phyloP scores from a whole-genome alignment of 306 rosid genomes.

The Crataegus laevigata region DNA sequence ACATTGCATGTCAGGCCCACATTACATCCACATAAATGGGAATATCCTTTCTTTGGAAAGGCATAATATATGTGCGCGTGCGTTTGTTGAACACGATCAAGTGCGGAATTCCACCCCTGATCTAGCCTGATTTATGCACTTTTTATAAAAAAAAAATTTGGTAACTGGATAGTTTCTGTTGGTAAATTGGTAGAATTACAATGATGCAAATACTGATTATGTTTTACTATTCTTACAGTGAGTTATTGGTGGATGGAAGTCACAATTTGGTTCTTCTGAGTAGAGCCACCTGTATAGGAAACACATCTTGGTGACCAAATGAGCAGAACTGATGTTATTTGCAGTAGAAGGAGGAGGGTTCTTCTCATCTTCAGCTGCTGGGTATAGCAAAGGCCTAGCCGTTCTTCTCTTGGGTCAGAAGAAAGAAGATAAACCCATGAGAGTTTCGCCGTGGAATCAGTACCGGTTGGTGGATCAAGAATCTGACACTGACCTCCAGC shows the following conservation, averaged over 20 bases:
- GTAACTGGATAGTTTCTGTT: background rate
- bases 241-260: constrained; percentile 22
- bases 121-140: background rate
- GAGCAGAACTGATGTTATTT: constrained; percentile 94
- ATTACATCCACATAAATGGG: background rate
- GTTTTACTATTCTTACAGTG: background rate
- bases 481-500: constrained; percentile 88
- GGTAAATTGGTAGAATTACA: background rate
- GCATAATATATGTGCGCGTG: background rate
- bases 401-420: constrained; percentile 90
- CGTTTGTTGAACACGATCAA: background rate
- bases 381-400: constrained; percentile 94
- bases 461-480: constrained; percentile 96
- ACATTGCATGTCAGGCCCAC: background rate
- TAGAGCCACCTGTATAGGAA: constrained; percentile 32
- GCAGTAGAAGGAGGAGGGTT: constrained; percentile 98
- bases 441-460: constrained; percentile 97
- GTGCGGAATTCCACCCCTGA: background rate
- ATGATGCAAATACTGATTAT: background rate
- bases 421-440: constrained; percentile 92
- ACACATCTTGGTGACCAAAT: constrained; percentile 53
- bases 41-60: background rate
- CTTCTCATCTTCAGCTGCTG: constrained; percentile 98
- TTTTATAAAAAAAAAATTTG: background rate
- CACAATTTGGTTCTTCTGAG: constrained; percentile 40